Evolutionary conservation across 2,329 filamentous ascomycete species (phyloP).

Genomic region (Neonectria punicea): DNA sequence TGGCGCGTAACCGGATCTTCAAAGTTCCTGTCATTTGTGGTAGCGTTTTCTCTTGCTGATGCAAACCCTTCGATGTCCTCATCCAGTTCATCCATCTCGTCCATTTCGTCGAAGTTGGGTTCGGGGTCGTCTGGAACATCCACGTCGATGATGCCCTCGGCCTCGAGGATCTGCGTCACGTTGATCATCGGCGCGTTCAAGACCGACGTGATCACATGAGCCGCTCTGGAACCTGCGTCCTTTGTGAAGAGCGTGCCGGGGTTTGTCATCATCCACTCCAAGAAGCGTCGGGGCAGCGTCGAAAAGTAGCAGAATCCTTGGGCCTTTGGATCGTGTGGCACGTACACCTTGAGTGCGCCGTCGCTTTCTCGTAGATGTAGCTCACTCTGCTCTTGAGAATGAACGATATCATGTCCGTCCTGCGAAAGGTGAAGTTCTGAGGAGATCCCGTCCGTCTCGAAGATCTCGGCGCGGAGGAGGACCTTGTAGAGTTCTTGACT

Average conservation of each 20-base stretch:
- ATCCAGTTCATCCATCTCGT: background rate
- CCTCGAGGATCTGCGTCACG: slow-evolving; percentile 31
- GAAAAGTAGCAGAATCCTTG: slow-evolving; percentile 46
- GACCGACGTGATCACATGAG: slow-evolving; percentile 25
- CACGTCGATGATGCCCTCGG: slow-evolving; percentile 34
- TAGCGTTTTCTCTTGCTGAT: background rate
- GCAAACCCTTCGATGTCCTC: background rate
- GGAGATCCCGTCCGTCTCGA: slow-evolving; percentile 47
- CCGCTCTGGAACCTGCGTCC: slow-evolving; percentile 1
- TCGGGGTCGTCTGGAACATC: slow-evolving; percentile 7
- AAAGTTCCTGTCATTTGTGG: background rate
- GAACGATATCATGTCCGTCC: slow-evolving; percentile 32
- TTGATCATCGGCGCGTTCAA: slow-evolving; percentile 33
- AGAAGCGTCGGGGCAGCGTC: slow-evolving; percentile 41
- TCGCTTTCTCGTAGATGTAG: slow-evolving; percentile 46
- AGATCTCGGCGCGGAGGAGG: slow-evolving; percentile 31
- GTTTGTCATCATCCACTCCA: slow-evolving; percentile 50
- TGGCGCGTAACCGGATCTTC: background rate
- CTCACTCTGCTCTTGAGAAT: slow-evolving; percentile 33
- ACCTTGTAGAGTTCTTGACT: slow-evolving; percentile 24
- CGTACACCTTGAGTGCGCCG: slow-evolving; percentile 41
- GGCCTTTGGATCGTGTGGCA: slow-evolving; percentile 42
- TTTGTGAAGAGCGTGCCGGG: slow-evolving; percentile 21
- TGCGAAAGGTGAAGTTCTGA: slow-evolving; percentile 43
- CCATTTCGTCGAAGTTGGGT: background rate